Base-by-base conservation (phyloP, 2,329 filamentous ascomycete species). In the Colletotrichum kahawae region DNA sequence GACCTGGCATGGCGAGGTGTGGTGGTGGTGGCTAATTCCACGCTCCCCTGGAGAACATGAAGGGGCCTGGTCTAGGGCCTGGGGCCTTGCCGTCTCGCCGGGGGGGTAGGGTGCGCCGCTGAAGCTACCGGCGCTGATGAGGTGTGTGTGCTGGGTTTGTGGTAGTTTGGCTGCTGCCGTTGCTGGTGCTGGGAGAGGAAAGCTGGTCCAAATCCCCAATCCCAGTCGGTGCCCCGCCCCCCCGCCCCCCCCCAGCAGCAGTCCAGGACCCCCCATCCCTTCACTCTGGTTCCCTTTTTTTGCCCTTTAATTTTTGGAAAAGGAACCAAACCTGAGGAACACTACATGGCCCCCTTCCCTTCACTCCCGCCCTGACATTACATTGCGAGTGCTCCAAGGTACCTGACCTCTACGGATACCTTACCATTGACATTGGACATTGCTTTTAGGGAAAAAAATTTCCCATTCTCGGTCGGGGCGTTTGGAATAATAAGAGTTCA, bases 301-400 rank as follows among this genome's bases (percentile, higher is more conserved):
- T 71, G 67, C 71, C 71, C 71, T 75, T 71, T 72, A 75, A 72
- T 71, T 67, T 75, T 56, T 67, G 68, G 54, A 74, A 74, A 75
- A 75, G 69, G 69, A 71, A 75, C 72, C 68, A 75, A 72, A 75
- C 72, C 72, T 75, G 56, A 75, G 72, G 68, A 72, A 72, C 69
- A n/a, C n/a, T n/a, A n/a, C n/a, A 71, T 71, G 72, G 62, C 69
- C 72, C 71, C 72, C 72, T 67, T 75, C 72, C 65, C 43, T 71
- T 63, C 71, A 31, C 38, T 74, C 67, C 72, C 72, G 72, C 72
- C 72, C 72, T 75, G 71, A 74, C 71, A 71, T 74, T 74, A 59
- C 71, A 71, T 74, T 43, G 38, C 38, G 38, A 43, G 38, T 69
- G 66, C 66, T 69, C 66, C 54, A 60, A 62, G 36, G 66, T 69